phyloP scores from a whole-genome alignment of 2,329 filamentous ascomycete species.

The Didymella glomerata region DNA sequence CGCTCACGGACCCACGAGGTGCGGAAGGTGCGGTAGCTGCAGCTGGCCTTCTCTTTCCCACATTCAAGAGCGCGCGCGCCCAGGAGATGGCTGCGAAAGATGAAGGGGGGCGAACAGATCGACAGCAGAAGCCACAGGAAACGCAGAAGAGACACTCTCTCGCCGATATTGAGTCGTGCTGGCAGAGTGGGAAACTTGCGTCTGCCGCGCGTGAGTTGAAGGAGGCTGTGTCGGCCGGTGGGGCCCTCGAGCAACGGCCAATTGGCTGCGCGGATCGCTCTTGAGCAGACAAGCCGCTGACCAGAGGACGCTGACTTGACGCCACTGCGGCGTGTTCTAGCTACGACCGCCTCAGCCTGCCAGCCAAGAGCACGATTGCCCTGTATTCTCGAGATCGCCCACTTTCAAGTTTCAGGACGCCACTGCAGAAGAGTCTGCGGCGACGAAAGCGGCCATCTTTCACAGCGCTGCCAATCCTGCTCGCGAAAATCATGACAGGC shows the following conservation, averaged over 20 bases:
- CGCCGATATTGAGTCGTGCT: conserved; percentile 16
- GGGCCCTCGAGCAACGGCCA: conserved; percentile 9
- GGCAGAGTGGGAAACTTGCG: conserved; percentile 21
- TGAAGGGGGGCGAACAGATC: conserved; percentile 12
- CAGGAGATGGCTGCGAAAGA: conserved; percentile 11
- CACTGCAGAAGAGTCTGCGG: conserved; percentile 14
- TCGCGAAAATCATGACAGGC: conserved; percentile 1
- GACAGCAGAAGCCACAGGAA: conserved; percentile 2
- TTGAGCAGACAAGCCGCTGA: conserved; percentile 6
- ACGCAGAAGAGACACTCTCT: conserved; percentile 9
- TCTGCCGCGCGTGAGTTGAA: conserved; percentile 19
- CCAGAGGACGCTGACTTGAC: conserved; percentile 5
- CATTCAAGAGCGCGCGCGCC: conserved; percentile 7
- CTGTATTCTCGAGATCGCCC: conserved; percentile 6
- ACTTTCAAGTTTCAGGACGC: conserved; percentile 7
- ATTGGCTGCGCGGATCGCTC: not conserved
- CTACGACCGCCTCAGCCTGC: not conserved
- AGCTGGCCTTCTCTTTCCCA: conserved; percentile 14
- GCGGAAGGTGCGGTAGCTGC: conserved; percentile 21
- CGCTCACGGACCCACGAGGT: conserved; percentile 22
- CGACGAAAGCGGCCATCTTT: conserved; percentile 5
- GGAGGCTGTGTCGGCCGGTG: conserved; percentile 15
- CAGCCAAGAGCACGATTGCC: conserved; percentile 14
- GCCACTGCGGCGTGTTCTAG: conserved; percentile 17
- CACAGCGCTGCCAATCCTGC: conserved; percentile 4